Percentiles rank a stretch among this genome's conserved stretches.
These are phyloP conservation scores for Suhomyces coccinellae DNA, from an alignment of 1,139 yeast species.

Conservation along the genomic window DNA sequence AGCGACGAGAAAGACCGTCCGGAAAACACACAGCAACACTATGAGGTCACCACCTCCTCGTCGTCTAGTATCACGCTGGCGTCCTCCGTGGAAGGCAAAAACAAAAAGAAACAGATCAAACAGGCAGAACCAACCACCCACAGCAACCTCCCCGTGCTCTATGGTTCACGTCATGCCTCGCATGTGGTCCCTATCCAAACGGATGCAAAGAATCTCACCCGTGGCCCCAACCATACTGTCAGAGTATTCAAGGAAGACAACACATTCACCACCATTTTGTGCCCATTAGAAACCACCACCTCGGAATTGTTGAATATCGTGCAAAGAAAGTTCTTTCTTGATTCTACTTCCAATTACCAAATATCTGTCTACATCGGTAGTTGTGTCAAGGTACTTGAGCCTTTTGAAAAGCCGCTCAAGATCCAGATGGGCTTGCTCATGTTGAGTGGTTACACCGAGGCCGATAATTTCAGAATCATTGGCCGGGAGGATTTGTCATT, in stretches of 20 bases:
- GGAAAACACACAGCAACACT: constrained; percentile 11
- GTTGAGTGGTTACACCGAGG: constrained; percentile 76
- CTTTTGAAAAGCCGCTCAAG: constrained; percentile 74
- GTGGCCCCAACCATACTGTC: constrained; percentile 51
- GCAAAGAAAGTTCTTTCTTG: constrained; percentile 75
- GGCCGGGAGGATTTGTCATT: constrained; percentile 89
- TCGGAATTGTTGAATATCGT: constrained; percentile 67
- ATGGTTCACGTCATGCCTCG: constrained; percentile 34
- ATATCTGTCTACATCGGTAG: constrained; percentile 80
- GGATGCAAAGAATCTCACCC: constrained; percentile 19
- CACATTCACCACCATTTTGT: constrained; percentile 76
- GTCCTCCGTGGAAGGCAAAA: constrained; percentile 8
- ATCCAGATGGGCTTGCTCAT: constrained; percentile 74
- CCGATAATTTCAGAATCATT: constrained; percentile 72
- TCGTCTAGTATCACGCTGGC: constrained; percentile 10
- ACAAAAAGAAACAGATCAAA: constrained; percentile 2
- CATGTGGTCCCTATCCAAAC: constrained; percentile 24
- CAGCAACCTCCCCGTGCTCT: constrained; percentile 34
- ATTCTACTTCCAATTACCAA: constrained; percentile 70
- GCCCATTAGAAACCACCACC: constrained; percentile 76
- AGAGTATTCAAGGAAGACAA: constrained; percentile 79
- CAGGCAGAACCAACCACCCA: constrained; percentile 2
- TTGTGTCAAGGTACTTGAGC: constrained; percentile 68
- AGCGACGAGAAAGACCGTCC: constrained; percentile 17
- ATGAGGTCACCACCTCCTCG: constrained; percentile 11